Conservation (phyloP, 305 asterid genomes). For the Coffea humblotiana region DNA sequence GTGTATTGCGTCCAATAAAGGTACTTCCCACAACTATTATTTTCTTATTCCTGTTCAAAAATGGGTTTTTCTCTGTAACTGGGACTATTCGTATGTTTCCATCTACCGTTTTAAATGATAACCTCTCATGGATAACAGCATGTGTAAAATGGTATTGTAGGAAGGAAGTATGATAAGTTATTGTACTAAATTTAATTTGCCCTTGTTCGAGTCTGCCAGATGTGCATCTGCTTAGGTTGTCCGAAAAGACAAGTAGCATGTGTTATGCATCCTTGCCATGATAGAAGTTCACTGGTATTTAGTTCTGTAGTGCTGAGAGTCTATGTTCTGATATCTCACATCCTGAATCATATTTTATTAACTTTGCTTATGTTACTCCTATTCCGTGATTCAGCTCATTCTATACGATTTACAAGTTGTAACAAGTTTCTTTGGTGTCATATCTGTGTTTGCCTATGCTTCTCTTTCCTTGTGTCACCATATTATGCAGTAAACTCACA, state of each 20-base stretch:
- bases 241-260: too few relatives aligned
- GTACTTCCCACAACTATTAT: conserved; percentile 32
- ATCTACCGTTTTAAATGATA: too few relatives aligned
- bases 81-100: not conserved
- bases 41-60: not conserved
- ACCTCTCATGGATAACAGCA: not conserved
- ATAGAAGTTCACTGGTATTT: not conserved
- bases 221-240: too few relatives aligned
- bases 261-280: too few relatives aligned
- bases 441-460: not conserved
- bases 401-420: not conserved
- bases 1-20: conserved; percentile 85
- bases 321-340: not conserved
- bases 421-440: not conserved
- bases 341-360: not conserved
- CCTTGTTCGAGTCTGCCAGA: too few relatives aligned
- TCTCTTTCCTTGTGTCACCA: not conserved
- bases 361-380: not conserved
- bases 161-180: not conserved
- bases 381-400: not conserved
- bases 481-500: not conserved
- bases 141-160: not conserved
- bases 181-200: too few relatives aligned
- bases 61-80: not conserved
- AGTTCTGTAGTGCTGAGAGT: not conserved